These are phyloP conservation scores for Aureobasidium sp. DNA, from an alignment of 2,329 filamentous ascomycete species.

Conservation along the genomic window DNA sequence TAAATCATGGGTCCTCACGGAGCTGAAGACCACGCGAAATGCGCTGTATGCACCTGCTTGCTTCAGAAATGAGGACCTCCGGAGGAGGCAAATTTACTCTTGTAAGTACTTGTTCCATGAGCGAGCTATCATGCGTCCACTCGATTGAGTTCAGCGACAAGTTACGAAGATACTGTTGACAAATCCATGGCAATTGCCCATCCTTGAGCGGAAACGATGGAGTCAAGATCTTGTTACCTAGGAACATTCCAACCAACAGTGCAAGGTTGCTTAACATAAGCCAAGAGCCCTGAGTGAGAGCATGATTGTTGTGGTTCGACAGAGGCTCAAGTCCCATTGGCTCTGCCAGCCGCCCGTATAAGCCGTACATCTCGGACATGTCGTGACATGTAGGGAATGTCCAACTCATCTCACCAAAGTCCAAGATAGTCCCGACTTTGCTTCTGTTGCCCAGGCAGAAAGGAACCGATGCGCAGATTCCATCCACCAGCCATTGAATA, in stretches of 20 bases:
- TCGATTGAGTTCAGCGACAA: slow-evolving; percentile 1
- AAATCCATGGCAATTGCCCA: slow-evolving; percentile 8
- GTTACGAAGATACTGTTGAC: slow-evolving; percentile 17
- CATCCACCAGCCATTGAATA: slow-evolving; percentile 3
- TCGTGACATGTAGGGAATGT: slow-evolving; percentile 2
- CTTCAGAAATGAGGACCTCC: slow-evolving; percentile 2
- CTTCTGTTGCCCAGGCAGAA: slow-evolving; percentile 12
- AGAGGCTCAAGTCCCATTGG: slow-evolving; percentile 1
- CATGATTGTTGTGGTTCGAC: neutral
- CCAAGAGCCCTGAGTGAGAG: slow-evolving; percentile 5
- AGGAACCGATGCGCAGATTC: neutral
- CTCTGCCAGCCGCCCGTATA: slow-evolving; percentile 1
- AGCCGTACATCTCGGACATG: slow-evolving; percentile 11
- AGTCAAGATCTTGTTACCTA: neutral
- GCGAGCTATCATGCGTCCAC: slow-evolving; percentile 5
- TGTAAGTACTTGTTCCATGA: neutral
- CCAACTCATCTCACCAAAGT: neutral
- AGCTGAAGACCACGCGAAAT: slow-evolving; percentile 11
- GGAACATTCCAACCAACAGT: neutral
- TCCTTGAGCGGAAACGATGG: neutral
- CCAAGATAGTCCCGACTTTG: neutral
- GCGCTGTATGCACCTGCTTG: neutral
- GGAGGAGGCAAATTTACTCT: neutral
- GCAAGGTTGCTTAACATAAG: slow-evolving; percentile 17
- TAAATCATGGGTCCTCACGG: neutral